These are phyloP conservation scores for Dendryphion nanum DNA, from an alignment of 2,329 filamentous ascomycete genomes.

Conservation along the genomic window DNA sequence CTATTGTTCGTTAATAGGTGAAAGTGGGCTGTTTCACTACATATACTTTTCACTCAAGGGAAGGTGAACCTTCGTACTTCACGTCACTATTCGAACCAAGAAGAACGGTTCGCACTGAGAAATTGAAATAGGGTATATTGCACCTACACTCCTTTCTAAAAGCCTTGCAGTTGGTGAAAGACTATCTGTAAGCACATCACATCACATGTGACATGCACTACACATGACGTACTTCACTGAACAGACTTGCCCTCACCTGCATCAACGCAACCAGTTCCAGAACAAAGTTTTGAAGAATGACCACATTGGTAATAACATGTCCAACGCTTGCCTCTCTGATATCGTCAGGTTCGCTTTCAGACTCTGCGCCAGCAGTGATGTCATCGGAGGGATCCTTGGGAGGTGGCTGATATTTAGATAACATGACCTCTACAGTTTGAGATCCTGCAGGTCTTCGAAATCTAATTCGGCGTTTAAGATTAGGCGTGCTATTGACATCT, in stretches of 20 bases:
- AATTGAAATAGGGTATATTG: too few species aligned
- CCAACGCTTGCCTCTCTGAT: conserved; percentile 45
- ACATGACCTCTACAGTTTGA: conserved; percentile 30
- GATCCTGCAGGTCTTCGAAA: conserved; percentile 28
- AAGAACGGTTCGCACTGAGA: too few species aligned
- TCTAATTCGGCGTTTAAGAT: conserved; percentile 35
- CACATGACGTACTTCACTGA: conserved; percentile 43
- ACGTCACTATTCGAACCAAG: too few species aligned
- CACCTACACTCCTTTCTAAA: too few species aligned
- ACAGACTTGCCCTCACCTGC: conserved; percentile 49
- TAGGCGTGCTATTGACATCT: conserved; percentile 26
- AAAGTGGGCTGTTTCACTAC: too few species aligned
- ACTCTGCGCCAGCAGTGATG: conserved; percentile 12
- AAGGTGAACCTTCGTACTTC: too few species aligned
- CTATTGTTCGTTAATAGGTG: too few species aligned
- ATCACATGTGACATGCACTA: too few species aligned
- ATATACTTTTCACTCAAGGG: too few species aligned
- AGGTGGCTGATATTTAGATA: conserved; percentile 35
- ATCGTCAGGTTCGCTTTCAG: conserved; percentile 20
- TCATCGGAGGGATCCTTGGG: conserved; percentile 23
- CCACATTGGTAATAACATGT: conserved; percentile 51
- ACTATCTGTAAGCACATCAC: too few species aligned
- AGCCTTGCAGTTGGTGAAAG: too few species aligned
- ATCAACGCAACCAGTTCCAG: conserved; percentile 49
- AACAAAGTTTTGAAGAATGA: conserved; percentile 51